phyloP scores from a whole-genome alignment of 1,284 basidiomycete genomes.

The Erythrobasidium hasegawianum region DNA sequence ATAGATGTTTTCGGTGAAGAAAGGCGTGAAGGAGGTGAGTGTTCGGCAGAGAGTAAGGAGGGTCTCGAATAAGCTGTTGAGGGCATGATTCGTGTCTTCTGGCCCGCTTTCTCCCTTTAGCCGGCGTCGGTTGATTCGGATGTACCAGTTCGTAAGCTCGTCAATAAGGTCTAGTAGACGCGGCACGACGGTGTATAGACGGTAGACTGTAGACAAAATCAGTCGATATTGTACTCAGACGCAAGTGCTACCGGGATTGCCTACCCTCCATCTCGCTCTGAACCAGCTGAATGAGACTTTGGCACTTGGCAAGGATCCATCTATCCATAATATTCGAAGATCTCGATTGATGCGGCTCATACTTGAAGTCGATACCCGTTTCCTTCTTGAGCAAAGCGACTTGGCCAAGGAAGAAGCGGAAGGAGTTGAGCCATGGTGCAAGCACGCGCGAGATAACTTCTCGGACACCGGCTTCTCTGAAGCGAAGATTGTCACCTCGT shows the following conservation, averaged over 20 bases:
- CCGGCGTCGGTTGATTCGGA: conserved; percentile 93
- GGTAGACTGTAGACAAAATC: conserved; percentile 60
- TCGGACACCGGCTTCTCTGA: conserved; percentile 96
- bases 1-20: conserved; percentile 95
- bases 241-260: conserved; percentile 10
- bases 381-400: conserved; percentile 82
- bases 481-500: conserved; percentile 93
- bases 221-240: neutral
- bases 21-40: conserved; percentile 97
- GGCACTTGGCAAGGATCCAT: conserved; percentile 96
- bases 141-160: conserved; percentile 99
- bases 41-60: conserved; percentile 91
- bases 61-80: conserved; percentile 95
- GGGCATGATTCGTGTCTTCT: conserved; percentile 80
- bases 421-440: conserved; percentile 97
- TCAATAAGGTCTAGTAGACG: conserved; percentile 86
- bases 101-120: conserved; percentile 92
- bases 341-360: conserved; percentile 78
- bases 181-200: conserved; percentile 98
- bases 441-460: conserved; percentile 93
- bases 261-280: conserved; percentile 77
- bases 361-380: conserved; percentile 73
- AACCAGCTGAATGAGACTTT: conserved; percentile 89
- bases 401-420: conserved; percentile 99
- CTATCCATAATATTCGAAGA: conserved; percentile 96